Evolutionary conservation across 768 basidiomycete species (phyloP).

Genomic region (Boletus reticuloceps): DNA sequence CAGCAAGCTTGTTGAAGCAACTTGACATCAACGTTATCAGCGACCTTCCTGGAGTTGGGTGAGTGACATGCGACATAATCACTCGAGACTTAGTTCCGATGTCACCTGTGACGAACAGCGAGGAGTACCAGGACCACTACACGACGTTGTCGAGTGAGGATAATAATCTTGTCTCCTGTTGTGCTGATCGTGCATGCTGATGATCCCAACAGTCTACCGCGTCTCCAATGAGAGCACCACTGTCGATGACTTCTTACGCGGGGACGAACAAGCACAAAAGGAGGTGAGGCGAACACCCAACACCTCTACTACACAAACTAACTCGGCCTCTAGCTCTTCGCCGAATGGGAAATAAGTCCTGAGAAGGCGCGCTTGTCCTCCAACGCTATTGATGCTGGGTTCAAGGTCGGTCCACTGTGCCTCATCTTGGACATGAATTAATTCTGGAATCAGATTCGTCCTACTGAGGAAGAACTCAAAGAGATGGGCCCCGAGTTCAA

Average conservation of each 20-base stretch:
- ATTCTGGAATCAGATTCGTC: constrained; percentile 51
- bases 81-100: neutral
- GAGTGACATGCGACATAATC: constrained; percentile 17
- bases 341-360: constrained; percentile 64
- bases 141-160: constrained; percentile 60
- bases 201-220: constrained; percentile 49
- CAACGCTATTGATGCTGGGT: constrained; percentile 73
- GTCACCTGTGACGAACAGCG: constrained; percentile 33
- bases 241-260: constrained; percentile 68
- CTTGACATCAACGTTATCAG: constrained; percentile 28
- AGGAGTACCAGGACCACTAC: constrained; percentile 75
- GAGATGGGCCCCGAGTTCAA: constrained; percentile 81
- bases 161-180: neutral
- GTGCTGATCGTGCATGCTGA: neutral
- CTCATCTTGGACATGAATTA: neutral
- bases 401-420: constrained; percentile 46
- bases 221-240: constrained; percentile 64
- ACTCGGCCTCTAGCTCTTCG: constrained; percentile 41
- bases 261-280: constrained; percentile 54
- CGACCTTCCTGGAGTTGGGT: constrained; percentile 31
- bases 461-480: constrained; percentile 65
- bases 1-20: constrained; percentile 50
- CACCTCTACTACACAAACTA: no score
- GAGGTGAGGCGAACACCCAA: constrained; percentile 37
- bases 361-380: constrained; percentile 68